These are phyloP conservation scores for Umbelopsis sp. DNA, from an alignment of 192 early-diverging fungal genomes.

Conservation along the genomic window DNA sequence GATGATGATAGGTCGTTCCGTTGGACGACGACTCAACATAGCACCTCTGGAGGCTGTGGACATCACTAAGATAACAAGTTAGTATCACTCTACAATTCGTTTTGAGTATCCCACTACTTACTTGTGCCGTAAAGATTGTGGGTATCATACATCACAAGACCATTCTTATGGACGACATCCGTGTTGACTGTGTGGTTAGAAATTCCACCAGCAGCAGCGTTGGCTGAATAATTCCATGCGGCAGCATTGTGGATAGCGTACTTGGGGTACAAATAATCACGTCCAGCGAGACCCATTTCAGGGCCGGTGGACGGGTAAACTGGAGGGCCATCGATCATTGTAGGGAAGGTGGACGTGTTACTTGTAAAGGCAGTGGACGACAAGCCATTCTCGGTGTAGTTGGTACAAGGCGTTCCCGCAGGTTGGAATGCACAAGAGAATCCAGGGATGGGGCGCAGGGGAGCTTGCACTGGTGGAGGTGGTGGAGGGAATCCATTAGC, in stretches of 20 bases:
- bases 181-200: conserved; percentile 20
- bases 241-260: conserved; percentile 41
- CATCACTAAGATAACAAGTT: conserved; percentile 5
- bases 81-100: not conserved
- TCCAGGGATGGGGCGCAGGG: conserved; percentile 7
- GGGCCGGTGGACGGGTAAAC: not conserved
- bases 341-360: too few relatives aligned
- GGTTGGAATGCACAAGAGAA: conserved; percentile 15
- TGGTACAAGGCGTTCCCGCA: not conserved
- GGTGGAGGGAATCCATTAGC: conserved; percentile 16
- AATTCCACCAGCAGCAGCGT: conserved; percentile 13
- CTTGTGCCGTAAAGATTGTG: conserved; percentile 16
- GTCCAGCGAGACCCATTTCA: not conserved
- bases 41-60: conserved; percentile 10
- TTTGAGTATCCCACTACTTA: not conserved
- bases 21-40: conserved; percentile 13
- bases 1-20: conserved; percentile 8
- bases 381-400: too few relatives aligned
- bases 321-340: too few relatives aligned
- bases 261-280: conserved; percentile 27
- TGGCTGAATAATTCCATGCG: not conserved
- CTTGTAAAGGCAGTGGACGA: too few relatives aligned
- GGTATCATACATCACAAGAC: conserved; percentile 18
- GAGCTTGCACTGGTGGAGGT: conserved; percentile 7
- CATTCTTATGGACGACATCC: conserved; percentile 14